Conservation (phyloP, 176 grass and related monocot genomes). For the Avena atlantica region DNA sequence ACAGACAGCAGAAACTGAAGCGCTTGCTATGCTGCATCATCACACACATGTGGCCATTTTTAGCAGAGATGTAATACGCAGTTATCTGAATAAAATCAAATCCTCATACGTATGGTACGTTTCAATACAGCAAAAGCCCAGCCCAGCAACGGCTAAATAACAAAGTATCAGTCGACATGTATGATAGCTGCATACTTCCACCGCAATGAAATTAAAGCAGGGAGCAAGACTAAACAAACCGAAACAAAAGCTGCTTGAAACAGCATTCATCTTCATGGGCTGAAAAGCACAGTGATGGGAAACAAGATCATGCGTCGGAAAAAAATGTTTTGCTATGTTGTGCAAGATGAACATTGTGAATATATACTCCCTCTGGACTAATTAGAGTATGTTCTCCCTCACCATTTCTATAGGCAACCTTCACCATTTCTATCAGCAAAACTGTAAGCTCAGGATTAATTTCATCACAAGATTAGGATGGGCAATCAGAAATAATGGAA, state of each 20-base stretch:
- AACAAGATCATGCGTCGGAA: not conserved
- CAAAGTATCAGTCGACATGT: slow-evolving; percentile 23
- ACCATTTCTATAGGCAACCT: no score
- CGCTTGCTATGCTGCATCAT: slow-evolving; percentile 7
- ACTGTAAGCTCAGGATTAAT: not conserved
- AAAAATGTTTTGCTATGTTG: not conserved
- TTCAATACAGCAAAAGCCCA: slow-evolving; percentile 21
- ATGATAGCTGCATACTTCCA: not conserved
- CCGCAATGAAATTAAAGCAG: not conserved
- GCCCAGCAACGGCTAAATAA: slow-evolving; percentile 34
- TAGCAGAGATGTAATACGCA: slow-evolving; percentile 9
- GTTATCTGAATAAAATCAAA: slow-evolving; percentile 34
- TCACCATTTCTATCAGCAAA: not conserved
- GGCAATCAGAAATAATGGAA: not conserved
- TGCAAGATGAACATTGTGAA: not conserved
- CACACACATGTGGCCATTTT: slow-evolving; percentile 20
- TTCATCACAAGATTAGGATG: not conserved
- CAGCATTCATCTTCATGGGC: not conserved
- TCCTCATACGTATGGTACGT: slow-evolving; percentile 1
- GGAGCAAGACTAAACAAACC: slow-evolving; percentile 24
- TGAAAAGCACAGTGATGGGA: not conserved
- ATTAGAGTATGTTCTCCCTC: not conserved
- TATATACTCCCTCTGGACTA: not conserved
- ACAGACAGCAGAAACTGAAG: slow-evolving; percentile 50
- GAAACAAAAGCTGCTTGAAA: not conserved